Evolutionary conservation across 164 flowering plant species (phyloP).

Genomic region (Santalum album): DNA sequence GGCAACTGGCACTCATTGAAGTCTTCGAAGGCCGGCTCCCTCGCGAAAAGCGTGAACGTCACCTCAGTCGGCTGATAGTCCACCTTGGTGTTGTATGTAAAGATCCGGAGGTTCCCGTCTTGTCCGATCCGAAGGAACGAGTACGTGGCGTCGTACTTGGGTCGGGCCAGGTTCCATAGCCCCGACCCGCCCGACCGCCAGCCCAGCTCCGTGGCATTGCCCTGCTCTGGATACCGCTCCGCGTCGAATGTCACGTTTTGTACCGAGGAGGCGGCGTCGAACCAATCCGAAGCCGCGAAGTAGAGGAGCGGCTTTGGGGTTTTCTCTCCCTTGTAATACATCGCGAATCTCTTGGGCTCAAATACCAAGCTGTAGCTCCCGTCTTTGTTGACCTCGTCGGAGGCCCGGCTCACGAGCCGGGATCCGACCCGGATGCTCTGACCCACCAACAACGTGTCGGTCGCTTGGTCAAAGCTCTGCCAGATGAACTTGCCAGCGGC

Average conservation of each 20-base stretch:
- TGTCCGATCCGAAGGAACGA: constrained; percentile 21
- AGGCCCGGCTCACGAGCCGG: constrained; percentile 38
- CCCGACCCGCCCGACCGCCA: neutral
- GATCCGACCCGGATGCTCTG: constrained; percentile 23
- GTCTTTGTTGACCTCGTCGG: constrained; percentile 17
- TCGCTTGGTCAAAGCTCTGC: constrained; percentile 52
- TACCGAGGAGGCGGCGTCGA: constrained; percentile 1
- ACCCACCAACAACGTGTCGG: constrained; percentile 50
- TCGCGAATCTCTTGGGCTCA: constrained; percentile 20
- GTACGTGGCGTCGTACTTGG: constrained; percentile 23
- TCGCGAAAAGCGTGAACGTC: constrained; percentile 18
- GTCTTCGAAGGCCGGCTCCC: neutral
- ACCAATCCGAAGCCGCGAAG: constrained; percentile 5
- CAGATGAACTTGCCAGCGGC: constrained; percentile 31
- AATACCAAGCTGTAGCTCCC: constrained; percentile 35
- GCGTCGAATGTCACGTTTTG: constrained; percentile 5
- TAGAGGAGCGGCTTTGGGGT: constrained; percentile 19
- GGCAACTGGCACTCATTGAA: constrained; percentile 26
- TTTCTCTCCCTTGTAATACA: constrained; percentile 18
- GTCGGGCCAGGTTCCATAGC: constrained; percentile 6
- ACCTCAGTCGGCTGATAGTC: constrained; percentile 16
- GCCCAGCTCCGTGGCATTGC: constrained; percentile 1
- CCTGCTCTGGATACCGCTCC: constrained; percentile 8
- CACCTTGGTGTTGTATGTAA: constrained; percentile 17
- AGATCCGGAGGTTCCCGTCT: constrained; percentile 25